Conservation (phyloP, 495 filamentous ascomycete species). For the Articulospora tetracladia region DNA sequence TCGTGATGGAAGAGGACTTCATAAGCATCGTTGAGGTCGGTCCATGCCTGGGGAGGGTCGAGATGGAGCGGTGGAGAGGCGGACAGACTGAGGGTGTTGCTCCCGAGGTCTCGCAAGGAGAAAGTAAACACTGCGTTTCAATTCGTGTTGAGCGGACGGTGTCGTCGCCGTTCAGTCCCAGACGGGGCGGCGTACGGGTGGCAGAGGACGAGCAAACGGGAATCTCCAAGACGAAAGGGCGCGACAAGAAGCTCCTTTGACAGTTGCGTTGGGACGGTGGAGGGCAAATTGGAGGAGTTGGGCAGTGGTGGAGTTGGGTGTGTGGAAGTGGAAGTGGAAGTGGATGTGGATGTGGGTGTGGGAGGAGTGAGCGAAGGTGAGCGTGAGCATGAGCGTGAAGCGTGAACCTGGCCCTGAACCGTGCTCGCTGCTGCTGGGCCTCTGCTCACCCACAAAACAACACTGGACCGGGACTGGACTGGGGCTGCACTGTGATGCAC, state of each 20-base stretch:
- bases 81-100: conserved; percentile 6
- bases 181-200: neutral
- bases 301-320: neutral
- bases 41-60: conserved; percentile 9
- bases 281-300: neutral
- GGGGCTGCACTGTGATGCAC: no score
- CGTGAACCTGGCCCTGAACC: neutral
- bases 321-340: conserved; percentile 1
- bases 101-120: neutral
- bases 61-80: neutral
- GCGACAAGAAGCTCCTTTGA: neutral
- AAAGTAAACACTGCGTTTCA: conserved; percentile 10
- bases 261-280: neutral
- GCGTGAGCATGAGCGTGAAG: no score
- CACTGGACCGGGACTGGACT: neutral
- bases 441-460: neutral
- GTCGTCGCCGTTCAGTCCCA: neutral
- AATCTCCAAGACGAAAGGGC: neutral
- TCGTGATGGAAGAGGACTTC: conserved; percentile 21
- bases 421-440: neutral
- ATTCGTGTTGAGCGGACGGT: neutral
- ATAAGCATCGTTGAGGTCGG: conserved; percentile 17
- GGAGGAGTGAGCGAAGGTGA: no score
- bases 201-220: neutral
- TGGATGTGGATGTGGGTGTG: neutral